Percentiles rank a stretch among this genome's conserved stretches.
phyloP scores from a whole-genome alignment of 139 green algal species.

The Mesotaenium endlicherianum region DNA sequence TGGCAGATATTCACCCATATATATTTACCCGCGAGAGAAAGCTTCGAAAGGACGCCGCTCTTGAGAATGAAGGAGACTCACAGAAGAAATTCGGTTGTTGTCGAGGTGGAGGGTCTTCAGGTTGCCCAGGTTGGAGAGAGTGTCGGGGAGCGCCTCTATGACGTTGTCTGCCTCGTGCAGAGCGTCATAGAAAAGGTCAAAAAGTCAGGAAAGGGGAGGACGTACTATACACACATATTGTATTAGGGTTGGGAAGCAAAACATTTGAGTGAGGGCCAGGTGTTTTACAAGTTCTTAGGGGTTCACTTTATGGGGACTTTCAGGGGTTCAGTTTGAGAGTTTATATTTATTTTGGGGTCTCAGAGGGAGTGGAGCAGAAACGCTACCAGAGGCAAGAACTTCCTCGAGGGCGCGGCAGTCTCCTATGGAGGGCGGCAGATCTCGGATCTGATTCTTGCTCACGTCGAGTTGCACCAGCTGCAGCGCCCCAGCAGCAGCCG shows the following conservation, averaged over 20 bases:
- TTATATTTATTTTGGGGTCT: too few relatives aligned
- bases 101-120: conserved; percentile 24
- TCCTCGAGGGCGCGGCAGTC: conserved; percentile 1
- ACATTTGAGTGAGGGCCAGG: not conserved
- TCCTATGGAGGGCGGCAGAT: not conserved
- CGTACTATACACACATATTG: too few relatives aligned
- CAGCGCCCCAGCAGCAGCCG: not conserved
- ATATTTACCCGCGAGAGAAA: too few relatives aligned
- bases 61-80: too few relatives aligned
- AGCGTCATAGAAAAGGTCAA: not conserved
- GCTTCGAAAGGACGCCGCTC: too few relatives aligned
- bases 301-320: not conserved
- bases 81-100: conserved; percentile 36
- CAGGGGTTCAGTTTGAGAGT: too few relatives aligned
- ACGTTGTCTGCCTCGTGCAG: conserved; percentile 9
- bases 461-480: conserved; percentile 10
- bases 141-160: not conserved
- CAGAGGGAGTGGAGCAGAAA: too few relatives aligned
- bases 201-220: too few relatives aligned
- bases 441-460: not conserved
- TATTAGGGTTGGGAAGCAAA: not conserved
- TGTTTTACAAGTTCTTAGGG: not conserved
- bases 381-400: not conserved
- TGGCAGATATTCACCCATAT: too few relatives aligned
- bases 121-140: not conserved